Percentiles rank a stretch among this genome's conserved stretches.
phyloP scores from a whole-genome alignment of 1,284 basidiomycete genomes.

The Leccinum holopus region DNA sequence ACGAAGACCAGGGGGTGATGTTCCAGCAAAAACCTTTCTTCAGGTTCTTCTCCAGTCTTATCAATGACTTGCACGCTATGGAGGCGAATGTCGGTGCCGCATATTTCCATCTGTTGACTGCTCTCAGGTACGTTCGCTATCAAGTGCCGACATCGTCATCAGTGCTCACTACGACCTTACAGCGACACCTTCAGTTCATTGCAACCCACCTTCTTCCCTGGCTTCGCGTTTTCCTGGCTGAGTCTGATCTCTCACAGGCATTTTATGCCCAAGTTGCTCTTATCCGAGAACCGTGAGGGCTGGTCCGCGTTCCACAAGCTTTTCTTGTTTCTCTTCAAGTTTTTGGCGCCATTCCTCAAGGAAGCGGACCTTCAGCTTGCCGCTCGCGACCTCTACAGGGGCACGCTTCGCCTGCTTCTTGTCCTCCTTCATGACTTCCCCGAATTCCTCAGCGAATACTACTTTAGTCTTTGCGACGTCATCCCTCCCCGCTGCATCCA shows the following conservation, averaged over 20 bases:
- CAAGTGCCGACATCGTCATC: constrained; percentile 4
- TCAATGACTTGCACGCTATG: constrained; percentile 88
- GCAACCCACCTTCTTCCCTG: constrained; percentile 96
- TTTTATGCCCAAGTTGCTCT: constrained; percentile 95
- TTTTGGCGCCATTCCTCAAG: constrained; percentile 89
- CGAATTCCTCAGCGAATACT: constrained; percentile 96
- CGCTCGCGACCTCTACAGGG: constrained; percentile 89
- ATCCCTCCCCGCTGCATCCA: constrained; percentile 95
- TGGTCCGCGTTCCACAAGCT: constrained; percentile 97
- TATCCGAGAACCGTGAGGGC: constrained; percentile 85
- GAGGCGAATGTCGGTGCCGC: constrained; percentile 82
- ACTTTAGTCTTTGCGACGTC: constrained; percentile 92
- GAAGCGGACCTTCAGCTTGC: constrained; percentile 78
- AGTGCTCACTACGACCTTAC: constrained; percentile 16
- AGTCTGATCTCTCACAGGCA: constrained; percentile 93
- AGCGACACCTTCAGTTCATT: constrained; percentile 96
- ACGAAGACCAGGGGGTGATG: constrained; percentile 87
- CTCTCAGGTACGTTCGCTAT: constrained; percentile 46
- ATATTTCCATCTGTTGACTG: too few species aligned
- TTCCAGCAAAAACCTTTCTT: constrained; percentile 99
- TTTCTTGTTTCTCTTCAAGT: constrained; percentile 90
- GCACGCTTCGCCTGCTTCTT: constrained; percentile 88
- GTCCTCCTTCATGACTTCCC: constrained; percentile 99
- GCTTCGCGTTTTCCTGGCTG: constrained; percentile 99
- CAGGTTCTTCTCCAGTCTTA: constrained; percentile 95